These are phyloP conservation scores for Fusarium longipes DNA, from an alignment of 2,329 filamentous ascomycete species.

Conservation along the genomic window DNA sequence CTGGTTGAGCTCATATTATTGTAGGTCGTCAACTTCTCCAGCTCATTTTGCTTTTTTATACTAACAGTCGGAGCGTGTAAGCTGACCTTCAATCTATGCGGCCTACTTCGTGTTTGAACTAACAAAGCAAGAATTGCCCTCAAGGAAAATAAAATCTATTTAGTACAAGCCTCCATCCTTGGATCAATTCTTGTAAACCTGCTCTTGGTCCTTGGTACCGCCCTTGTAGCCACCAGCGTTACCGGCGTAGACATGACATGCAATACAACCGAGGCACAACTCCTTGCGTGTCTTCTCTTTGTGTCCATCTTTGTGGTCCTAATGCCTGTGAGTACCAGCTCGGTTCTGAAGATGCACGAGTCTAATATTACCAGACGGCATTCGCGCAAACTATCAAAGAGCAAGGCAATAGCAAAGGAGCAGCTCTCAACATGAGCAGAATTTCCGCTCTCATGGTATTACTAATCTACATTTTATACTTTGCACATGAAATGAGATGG, in stretches of 20 bases:
- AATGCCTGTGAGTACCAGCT: conserved; percentile 47
- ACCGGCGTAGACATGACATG: conserved; percentile 71
- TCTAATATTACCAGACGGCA: conserved; percentile 49
- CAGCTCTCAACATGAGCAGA: conserved; percentile 78
- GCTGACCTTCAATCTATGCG: too few species aligned
- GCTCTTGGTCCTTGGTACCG: conserved; percentile 79
- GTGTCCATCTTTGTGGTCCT: conserved; percentile 53
- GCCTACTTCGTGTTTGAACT: not conserved
- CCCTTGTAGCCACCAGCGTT: conserved; percentile 75
- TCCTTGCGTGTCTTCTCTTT: conserved; percentile 51
- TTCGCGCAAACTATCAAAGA: conserved; percentile 65
- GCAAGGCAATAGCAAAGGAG: conserved; percentile 62
- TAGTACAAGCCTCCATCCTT: conserved; percentile 81
- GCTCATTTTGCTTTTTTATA: conserved; percentile 41
- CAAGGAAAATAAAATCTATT: conserved; percentile 71
- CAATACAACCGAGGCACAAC: conserved; percentile 48
- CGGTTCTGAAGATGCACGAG: not conserved
- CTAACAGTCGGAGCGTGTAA: conserved; percentile 49
- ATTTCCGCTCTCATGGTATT: conserved; percentile 81
- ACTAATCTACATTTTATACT: conserved; percentile 77
- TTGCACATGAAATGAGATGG: conserved; percentile 79
- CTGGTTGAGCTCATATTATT: conserved; percentile 72
- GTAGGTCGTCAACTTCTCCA: conserved; percentile 43
- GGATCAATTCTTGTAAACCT: conserved; percentile 81
- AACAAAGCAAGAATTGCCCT: conserved; percentile 58